These are phyloP conservation scores for Mantamonas sphyraenae DNA, from an alignment of 78 protist species.

Conservation along the genomic window DNA sequence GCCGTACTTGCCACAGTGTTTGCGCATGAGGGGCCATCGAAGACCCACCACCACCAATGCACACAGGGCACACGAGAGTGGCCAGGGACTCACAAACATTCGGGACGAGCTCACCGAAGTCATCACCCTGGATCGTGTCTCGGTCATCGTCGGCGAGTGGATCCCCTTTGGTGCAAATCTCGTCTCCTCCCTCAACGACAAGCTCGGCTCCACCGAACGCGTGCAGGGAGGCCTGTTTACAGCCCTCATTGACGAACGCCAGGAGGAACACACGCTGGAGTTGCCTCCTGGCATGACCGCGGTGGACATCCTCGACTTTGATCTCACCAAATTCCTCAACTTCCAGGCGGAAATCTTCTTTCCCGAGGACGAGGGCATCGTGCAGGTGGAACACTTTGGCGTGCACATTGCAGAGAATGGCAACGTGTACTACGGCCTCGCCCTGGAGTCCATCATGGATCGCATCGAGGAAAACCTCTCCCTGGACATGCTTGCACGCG, in stretches of 20 bases:
- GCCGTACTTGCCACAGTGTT: slow-evolving; percentile 7
- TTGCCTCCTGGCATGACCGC: slow-evolving; percentile 13
- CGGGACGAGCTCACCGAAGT: no score
- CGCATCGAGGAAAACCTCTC: slow-evolving; percentile 14
- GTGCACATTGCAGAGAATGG: slow-evolving; percentile 25
- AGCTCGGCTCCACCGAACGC: slow-evolving; percentile 19
- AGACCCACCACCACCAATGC: slow-evolving; percentile 10
- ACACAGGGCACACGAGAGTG: slow-evolving; percentile 8
- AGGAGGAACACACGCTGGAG: slow-evolving; percentile 11
- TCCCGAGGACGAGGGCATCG: slow-evolving; percentile 1
- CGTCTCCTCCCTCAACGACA: slow-evolving; percentile 16
- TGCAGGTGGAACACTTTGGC: slow-evolving; percentile 24
- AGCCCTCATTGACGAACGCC: slow-evolving; percentile 11
- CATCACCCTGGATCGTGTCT: neutral
- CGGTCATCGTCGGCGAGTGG: slow-evolving; percentile 28
- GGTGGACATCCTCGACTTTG: slow-evolving; percentile 17
- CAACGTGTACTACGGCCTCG: slow-evolving; percentile 2
- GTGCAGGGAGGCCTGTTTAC: slow-evolving; percentile 24
- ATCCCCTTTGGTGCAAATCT: slow-evolving; percentile 30
- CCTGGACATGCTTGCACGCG: slow-evolving; percentile 1
- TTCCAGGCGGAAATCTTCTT: slow-evolving; percentile 29
- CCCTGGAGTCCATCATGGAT: slow-evolving; percentile 18
- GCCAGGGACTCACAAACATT: slow-evolving; percentile 4
- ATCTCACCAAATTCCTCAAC: slow-evolving; percentile 1
- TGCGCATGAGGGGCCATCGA: slow-evolving; percentile 7